These are phyloP conservation scores for Cystofilobasidium macerans DNA, from an alignment of 768 basidiomycete genomes.

Conservation along the genomic window DNA sequence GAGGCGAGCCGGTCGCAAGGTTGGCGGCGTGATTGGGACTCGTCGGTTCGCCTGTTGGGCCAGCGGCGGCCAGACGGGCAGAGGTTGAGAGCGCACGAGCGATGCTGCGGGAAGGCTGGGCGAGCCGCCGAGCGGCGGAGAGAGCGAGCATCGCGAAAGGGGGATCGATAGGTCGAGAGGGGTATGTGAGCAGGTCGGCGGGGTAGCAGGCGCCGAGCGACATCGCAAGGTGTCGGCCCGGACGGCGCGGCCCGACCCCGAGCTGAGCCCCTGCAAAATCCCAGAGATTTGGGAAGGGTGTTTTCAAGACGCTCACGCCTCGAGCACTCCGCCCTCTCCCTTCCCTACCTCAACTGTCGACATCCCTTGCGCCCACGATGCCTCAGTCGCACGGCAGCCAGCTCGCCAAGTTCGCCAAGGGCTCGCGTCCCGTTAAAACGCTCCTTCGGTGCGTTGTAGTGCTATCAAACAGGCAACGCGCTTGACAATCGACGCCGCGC, in stretches of 20 bases:
- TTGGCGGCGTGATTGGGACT: neutral
- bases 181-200: neutral
- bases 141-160: neutral
- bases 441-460: neutral
- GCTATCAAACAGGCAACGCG: too few species aligned
- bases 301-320: too few species aligned
- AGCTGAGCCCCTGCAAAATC: too few species aligned
- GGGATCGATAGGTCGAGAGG: neutral
- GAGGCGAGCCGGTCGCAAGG: neutral
- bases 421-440: neutral
- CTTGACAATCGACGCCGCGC: too few species aligned
- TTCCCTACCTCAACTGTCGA: neutral
- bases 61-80: too few species aligned
- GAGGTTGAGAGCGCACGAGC: neutral
- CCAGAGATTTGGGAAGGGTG: too few species aligned
- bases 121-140: neutral
- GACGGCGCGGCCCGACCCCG: too few species aligned
- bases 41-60: neutral
- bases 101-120: neutral
- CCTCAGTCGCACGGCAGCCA: neutral
- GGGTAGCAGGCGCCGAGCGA: neutral
- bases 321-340: neutral
- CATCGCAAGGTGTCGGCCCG: neutral
- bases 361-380: neutral
- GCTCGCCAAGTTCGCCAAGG: neutral